Evolutionary conservation across 140 eudicot species (phyloP), one percentile per base, ranked within the genome.

Genomic region (Ambrosia hybrid): DNA sequence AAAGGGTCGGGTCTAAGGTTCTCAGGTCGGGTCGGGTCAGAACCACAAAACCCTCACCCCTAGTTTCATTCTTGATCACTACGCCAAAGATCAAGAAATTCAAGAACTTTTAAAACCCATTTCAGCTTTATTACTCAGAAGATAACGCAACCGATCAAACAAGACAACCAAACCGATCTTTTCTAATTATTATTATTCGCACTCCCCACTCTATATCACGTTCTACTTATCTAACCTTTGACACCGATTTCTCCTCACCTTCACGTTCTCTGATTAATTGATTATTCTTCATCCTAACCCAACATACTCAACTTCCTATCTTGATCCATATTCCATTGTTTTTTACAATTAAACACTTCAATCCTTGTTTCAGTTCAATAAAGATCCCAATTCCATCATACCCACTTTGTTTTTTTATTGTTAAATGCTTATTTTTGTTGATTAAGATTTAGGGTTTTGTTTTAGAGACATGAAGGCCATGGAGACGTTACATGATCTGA

Each of bases 401-500:
- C 7, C 58, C 30, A 37, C 5, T 62, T 9, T 8, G 30, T 8
- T 13, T 37, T 60, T 11, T 12, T 57, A 17, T 15, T 8, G 57
- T 48, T 72, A 65, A 4, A 37, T 72, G 78, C 68, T 72, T 48
- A 21, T 39, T 67, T 78, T 61, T 66, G 70, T 10, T 17, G 26
- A 34, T 45, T 65, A 13, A 57, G 62, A 72, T 72, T 55, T 76
- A 69, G 83, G 89, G 82, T 75, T 80, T 69, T 21, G 1, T 21
- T 21, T 21, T 21, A 10, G 58, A 74, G 13, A 72, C 70, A 83
- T 78, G 86, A 89, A 79, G 82, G 74, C 79, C 69, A 88, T 90
- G 96, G 92, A 86, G 79, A 84, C 79, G 66, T 10, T 94, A 21
- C 85, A 84, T 36, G 97, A 90, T 94, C 97, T 94, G 71, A 88